Conservation (phyloP, 768 basidiomycete species). For the Macrolepiota fuliginosa region DNA sequence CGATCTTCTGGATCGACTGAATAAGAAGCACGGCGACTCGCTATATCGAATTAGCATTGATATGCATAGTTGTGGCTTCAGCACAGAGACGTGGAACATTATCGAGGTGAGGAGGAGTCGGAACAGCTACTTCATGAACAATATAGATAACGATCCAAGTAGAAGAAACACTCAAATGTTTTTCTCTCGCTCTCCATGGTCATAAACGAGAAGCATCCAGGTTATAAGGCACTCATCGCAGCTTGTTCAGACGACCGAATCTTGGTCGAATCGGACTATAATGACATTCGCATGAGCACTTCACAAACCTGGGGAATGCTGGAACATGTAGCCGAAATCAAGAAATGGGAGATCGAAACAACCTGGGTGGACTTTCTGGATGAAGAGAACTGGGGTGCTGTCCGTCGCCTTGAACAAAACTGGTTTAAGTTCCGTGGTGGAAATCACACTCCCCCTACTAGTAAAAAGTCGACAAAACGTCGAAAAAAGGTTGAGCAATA, state of each 20-base stretch:
- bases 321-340: conserved; percentile 65
- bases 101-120: conserved; percentile 57
- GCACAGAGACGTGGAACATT: conserved; percentile 67
- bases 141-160: conserved; percentile 5
- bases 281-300: conserved; percentile 59
- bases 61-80: conserved; percentile 88
- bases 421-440: conserved; percentile 62
- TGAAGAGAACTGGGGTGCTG: conserved; percentile 55
- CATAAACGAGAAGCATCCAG: conserved; percentile 73
- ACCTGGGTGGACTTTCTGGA: conserved; percentile 44
- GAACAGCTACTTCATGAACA: background rate
- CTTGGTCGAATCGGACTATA: conserved; percentile 84
- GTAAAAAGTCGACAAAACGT: conserved; percentile 18
- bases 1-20: conserved; percentile 61
- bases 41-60: conserved; percentile 79
- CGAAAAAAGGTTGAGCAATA: conserved; percentile 11
- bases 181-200: conserved; percentile 87
- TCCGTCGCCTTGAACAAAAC: conserved; percentile 66
- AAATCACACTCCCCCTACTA: conserved; percentile 30
- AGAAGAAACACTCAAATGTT: conserved; percentile 73
- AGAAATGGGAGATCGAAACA: conserved; percentile 73
- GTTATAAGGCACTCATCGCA: conserved; percentile 61
- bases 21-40: conserved; percentile 48
- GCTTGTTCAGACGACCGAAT: conserved; percentile 64
- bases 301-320: conserved; percentile 77